Base-by-base conservation (phyloP, 2,329 filamentous ascomycete species). In the Fonsecaea pugnacius region DNA sequence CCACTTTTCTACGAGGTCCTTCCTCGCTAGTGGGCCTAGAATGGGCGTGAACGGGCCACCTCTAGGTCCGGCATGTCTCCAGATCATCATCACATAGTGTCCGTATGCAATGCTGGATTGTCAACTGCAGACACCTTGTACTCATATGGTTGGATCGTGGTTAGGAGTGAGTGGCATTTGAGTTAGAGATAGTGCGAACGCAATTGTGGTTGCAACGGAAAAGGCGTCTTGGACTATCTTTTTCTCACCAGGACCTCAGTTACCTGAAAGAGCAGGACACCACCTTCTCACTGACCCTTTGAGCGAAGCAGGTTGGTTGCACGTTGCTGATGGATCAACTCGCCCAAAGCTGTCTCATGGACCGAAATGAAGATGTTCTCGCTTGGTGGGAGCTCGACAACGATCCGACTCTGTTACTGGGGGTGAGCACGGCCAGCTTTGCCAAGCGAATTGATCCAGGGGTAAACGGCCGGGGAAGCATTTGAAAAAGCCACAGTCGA, bases 321-420 rank as follows among this genome's bases (percentile, higher is more conserved):
- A 35, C 51, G 27, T 32, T 32, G 51, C 30, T n/a, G 51, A 48
- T 18, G 43, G 43, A 48, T 48, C 43, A 21, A 24, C 21, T 48
- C 43, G 16, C 43, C 12, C 43, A 48, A 14, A 48, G 36, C 21
- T 63, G 55, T 51, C 55, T 59, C 43, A 50, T 35, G 50, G 46
- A 61, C 63, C 60, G 60, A 64, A 51, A 66, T 62, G 60, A 66
- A 53, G 58, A 51, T 30, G 66, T 62, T 60, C 46, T 64, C 66
- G 66, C 46, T 66, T 68, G 46, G 55, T 16, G 27, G 40, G 16
- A 33, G 18, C 48, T 32, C 36, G 30, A 56, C 27, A 24, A 35
- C 36, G 18, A 30, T 12, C 21, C 21, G n/a, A 30, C 12, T 38
- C 9, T 18, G 21, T 48, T 16, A n/a, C 43, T 9, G 38, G 18